Base-by-base conservation (phyloP, 2,329 filamentous ascomycete species). In the Pestalotiopsis sp. region DNA sequence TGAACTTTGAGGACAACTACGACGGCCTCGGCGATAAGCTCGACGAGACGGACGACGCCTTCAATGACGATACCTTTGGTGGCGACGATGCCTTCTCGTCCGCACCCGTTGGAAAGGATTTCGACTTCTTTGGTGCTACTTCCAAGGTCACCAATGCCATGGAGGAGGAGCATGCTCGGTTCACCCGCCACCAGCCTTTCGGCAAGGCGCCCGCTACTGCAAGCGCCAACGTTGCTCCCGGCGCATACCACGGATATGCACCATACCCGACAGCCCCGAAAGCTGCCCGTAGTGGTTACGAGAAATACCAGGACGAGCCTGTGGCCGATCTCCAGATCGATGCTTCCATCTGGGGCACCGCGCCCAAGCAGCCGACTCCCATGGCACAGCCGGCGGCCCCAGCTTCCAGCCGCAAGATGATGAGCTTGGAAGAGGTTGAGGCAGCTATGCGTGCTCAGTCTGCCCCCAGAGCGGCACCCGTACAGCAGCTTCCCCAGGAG, bases 391-490 rank as follows among this genome's bases (percentile, higher is more conserved):
- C 67, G 13, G 69, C 35, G 5, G 68, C 58, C 3, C 59, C 69
- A 2, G 65, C 80, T 4, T 74, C 74, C 20, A 77, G 85, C 56
- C 89, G 90, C 75, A 98, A 94, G 83, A 91, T 98, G 81, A 91
- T 99, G 92, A 98, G 94, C 75, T 80, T 99, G 75, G 96, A 98
- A 78, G 96, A 99, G 82, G 94, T 99, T 22, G 96, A 99, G 81
- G 95, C 95, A 66, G 91, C 94, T 71, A 94, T 99, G 91, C 89
- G 92, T 69, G 85, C 88, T 40, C 91, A 94, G 72, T 61, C 58
- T 35, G 81, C 88, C 39, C 24, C 65, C 10, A 59, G 44, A 55
- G 22, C 64, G 26, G 24, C 26, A 70, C 81, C 83, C 11, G 74
- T 81, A 9, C 75, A 81, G 67, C 76, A 79, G 7, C 71, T 79